Base-by-base conservation (phyloP, 2,329 filamentous ascomycete genomes). In the Exophiala spinifera region DNA sequence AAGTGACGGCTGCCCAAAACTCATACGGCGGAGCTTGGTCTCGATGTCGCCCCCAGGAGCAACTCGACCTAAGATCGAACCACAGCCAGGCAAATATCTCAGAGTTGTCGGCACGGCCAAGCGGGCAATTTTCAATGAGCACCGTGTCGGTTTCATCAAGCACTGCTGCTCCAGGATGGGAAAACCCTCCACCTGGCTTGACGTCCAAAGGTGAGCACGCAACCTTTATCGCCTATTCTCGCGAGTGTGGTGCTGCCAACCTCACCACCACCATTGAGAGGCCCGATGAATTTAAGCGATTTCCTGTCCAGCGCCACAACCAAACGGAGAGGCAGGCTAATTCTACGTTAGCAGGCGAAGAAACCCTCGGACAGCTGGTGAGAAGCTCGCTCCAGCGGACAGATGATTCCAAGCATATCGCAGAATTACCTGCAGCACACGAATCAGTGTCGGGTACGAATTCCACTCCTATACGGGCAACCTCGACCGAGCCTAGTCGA, bases 241-340 rank as follows among this genome's bases (percentile, higher is more conserved):
- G 17, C 14, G 7, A 19, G 17, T 19, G 36, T 19, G 17, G 17
- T 15, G 36, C 36, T n/a, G 17, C 17, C n/a, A n/a, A n/a, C n/a
- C n/a, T n/a, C n/a, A n/a, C n/a, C n/a, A n/a, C n/a, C 36, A 19
- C 13, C 23, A 49, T 56, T 39, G 40, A 56, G 14, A 40, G 36
- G 7, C 54, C 54, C 13, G 44, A 55, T 13, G 55, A 57, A 37
- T 57, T 57, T 43, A 34, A 48, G 10, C 51, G 21, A 21, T 57
- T 54, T 36, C 42, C 37, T 1, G 28, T 47, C 5, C 34, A 51
- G 25, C 3, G 48, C 2, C 44, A 39, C 15, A 17, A 39, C 7
- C 19, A 3, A 19, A 20, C 46, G 25, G 51, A 54, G 44, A 19
- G 52, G 8, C 48, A 55, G 10, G 37, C 43, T 11, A 20, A 47